Conservation (phyloP, 2,329 filamentous ascomycete genomes). For the Macrophomina tecta region DNA sequence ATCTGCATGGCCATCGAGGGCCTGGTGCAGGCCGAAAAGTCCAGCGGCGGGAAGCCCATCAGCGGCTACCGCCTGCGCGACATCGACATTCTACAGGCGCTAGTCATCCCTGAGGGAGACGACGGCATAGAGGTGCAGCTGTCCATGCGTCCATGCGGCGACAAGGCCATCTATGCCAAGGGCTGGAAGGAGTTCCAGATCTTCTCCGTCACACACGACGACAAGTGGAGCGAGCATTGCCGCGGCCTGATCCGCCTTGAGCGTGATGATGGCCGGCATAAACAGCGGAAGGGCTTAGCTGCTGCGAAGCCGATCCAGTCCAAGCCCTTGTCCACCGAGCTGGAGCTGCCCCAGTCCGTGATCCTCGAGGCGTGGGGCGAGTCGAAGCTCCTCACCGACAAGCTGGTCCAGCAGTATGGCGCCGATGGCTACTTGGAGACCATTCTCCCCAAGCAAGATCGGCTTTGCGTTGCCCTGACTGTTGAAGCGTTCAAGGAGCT, state of each 20-base stretch:
- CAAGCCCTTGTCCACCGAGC: not conserved
- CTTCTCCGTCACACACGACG: not conserved
- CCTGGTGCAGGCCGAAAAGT: not conserved
- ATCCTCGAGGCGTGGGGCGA: conserved; percentile 11
- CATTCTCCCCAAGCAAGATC: not conserved
- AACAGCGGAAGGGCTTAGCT: too few species aligned
- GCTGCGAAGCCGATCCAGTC: not conserved
- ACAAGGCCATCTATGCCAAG: not conserved
- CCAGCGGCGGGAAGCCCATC: not conserved
- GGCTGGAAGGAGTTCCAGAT: conserved; percentile 21
- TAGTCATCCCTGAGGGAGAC: not conserved
- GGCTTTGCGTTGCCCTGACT: conserved; percentile 35
- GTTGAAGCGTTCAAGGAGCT: conserved; percentile 38
- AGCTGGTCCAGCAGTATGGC: not conserved
- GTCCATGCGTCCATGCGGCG: not conserved
- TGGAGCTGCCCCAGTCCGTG: not conserved
- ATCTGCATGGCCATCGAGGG: conserved; percentile 41
- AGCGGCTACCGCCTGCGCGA: conserved; percentile 16
- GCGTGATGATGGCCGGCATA: not conserved
- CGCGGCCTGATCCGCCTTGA: not conserved
- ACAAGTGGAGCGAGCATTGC: conserved; percentile 15
- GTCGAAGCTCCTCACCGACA: conserved; percentile 23
- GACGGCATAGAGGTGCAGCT: conserved; percentile 12
- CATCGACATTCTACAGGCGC: not conserved
- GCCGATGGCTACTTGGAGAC: not conserved